Conservation (phyloP, 805 yeast genomes). For the Metschnikowia lochheadii region DNA sequence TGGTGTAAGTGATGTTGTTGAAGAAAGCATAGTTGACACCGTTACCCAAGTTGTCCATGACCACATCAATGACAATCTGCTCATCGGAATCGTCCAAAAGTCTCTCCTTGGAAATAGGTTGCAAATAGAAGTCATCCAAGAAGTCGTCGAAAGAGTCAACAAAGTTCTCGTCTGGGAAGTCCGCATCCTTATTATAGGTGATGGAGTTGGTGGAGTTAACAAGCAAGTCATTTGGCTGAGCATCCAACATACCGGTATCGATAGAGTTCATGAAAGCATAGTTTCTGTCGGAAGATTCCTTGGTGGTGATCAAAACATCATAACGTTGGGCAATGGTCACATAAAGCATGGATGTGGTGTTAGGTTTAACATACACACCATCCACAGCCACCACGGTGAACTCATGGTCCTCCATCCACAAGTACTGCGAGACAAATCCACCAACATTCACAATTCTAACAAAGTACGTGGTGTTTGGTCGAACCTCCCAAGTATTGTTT, state of each 20-base stretch:
- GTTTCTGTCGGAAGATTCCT: conserved; percentile 55
- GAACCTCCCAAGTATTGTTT: conserved; percentile 69
- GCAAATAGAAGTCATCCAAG: conserved; percentile 38
- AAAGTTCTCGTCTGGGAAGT: conserved; percentile 40
- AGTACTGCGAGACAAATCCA: conserved; percentile 85
- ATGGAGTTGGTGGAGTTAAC: conserved; percentile 75
- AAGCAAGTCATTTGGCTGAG: conserved; percentile 56
- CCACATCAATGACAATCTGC: conserved; percentile 64
- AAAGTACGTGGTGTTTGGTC: conserved; percentile 83
- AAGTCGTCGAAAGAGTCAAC: conserved; percentile 43
- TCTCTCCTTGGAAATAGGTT: conserved; percentile 32
- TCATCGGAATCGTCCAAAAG: conserved; percentile 65
- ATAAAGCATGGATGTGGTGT: conserved; percentile 65
- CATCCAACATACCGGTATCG: conserved; percentile 82
- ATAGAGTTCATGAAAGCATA: conserved; percentile 79
- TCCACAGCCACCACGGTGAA: conserved; percentile 88
- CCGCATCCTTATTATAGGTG: conserved; percentile 44
- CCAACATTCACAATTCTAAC: conserved; percentile 81
- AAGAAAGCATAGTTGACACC: conserved; percentile 97
- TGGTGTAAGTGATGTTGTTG: conserved; percentile 74
- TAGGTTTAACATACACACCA: conserved; percentile 79
- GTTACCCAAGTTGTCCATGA: conserved; percentile 77
- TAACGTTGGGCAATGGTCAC: conserved; percentile 92
- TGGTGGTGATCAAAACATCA: conserved; percentile 72
- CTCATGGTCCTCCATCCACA: conserved; percentile 84